Evolutionary conservation across 495 filamentous ascomycete genomes (phyloP), one percentile per base, ranked within the genome.

Genomic region (Entonaema liquescens): DNA sequence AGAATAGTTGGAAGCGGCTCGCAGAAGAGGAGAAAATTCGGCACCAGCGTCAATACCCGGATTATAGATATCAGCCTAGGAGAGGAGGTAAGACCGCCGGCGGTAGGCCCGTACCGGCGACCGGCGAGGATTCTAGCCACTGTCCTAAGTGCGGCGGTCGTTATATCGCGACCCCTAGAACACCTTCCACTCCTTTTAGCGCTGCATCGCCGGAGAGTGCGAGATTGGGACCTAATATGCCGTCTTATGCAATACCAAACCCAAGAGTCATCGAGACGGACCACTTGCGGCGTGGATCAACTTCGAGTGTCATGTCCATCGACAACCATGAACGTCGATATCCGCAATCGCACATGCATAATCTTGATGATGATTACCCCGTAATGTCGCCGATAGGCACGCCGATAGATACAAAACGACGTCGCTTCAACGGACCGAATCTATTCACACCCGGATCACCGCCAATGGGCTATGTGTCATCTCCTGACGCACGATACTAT

Each of bases 1-100:
- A 97, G 79, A 86, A 88, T 40, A 85, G 92, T 74, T 99, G 96
- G 96, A 97, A 95, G 78, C 83, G 83, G 62, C 85, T 97, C 13
- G 96, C 95, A 68, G 93, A 97, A 89, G 93, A 97, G 81, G 95
- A 98, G 77, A 98, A 98, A 81, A 82, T 89, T 60, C 91, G 92
- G 6, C 95, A 99, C 81, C 91, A 92, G 72, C 89, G 89, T 67
- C 91, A 95, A 78, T 97, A 97, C 77, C 95, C 95, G 4, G 90
- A 92, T 60, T 99, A 99, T 78, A 88, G 93, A 74, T 99, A 97
- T 78, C 93, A 97, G 78, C 95, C 95, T 42, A 91, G 93, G 29
- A 86, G 95, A 59, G 88, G 87, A 74, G 91, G 88, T 42, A 89
- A 82, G 74, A 77, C 74, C 61, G 62, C 65, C 15, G 65, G 73